A percentile compares a stretch with the other conserved stretches of the same genome.
These are phyloP conservation scores for Sporothrix inflata DNA, from an alignment of 2,329 filamentous ascomycete species.

Conservation along the genomic window DNA sequence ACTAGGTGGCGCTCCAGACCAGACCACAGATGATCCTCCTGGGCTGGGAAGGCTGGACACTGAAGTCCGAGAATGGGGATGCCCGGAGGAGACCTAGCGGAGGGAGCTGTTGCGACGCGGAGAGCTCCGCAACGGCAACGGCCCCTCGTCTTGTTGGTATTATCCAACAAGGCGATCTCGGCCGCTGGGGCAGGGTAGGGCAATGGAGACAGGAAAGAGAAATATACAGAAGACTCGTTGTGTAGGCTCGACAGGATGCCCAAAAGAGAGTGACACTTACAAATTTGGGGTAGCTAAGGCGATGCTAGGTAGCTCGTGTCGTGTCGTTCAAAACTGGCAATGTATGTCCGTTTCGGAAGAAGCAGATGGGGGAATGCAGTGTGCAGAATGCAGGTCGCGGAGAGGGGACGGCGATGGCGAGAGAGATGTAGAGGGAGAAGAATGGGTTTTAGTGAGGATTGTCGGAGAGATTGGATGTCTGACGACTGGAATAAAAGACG, in stretches of 20 bases:
- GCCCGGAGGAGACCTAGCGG: conserved; percentile 3
- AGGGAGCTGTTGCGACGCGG: background rate
- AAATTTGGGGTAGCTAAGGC: background rate
- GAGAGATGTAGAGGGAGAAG: background rate
- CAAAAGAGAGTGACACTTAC: background rate
- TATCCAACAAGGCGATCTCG: background rate
- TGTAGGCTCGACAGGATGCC: background rate
- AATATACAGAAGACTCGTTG: too few species aligned
- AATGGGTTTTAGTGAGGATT: background rate
- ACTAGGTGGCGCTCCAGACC: background rate
- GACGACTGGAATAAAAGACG: conserved; percentile 12
- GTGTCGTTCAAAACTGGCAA: conserved; percentile 15
- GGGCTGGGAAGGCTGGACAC: background rate
- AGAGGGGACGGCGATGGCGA: background rate
- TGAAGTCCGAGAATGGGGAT: conserved; percentile 5
- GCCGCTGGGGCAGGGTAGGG: background rate
- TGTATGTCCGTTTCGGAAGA: conserved; percentile 23
- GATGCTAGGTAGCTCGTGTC: conserved; percentile 6
- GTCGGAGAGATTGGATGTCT: background rate
- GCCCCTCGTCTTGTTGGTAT: background rate
- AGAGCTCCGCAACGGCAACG: background rate
- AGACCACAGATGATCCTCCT: background rate
- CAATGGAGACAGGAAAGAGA: background rate
- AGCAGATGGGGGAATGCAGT: background rate
- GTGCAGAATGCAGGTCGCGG: conserved; percentile 4